Base-by-base conservation (phyloP, 352 stramenopile genomes). In the Phytophthora cryptogea region DNA sequence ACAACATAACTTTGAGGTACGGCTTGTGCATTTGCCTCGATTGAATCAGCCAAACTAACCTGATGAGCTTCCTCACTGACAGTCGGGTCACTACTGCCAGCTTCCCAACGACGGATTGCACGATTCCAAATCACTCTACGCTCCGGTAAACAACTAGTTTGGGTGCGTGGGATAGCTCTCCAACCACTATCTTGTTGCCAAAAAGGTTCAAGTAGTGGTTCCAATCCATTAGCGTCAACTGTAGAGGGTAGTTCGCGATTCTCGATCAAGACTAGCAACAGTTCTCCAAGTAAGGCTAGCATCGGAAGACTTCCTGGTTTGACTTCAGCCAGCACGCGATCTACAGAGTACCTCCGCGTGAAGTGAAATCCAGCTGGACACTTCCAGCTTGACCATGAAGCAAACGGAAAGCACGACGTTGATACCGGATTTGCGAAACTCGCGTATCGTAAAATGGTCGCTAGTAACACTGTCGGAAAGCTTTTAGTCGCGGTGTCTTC, bases 101-200 rank as follows among this genome's bases (percentile, higher is more conserved):
- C 65, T 59, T 80, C 58, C 48, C 78, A 89, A 7, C 83, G 60
- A 20, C 83, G 78, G 42, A 92, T 70, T 0, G 73, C 79, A 14
- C 78, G 83, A 50, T 92, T 92, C 83, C 80, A 92, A 35, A 88
- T 63, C 26, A 78, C 72, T 20, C 83, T 60, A 13, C 69, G 63
- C 16, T 80, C 51, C 1, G 71, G 76, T 5, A 76, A 16, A 50
- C 68, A 70, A 56, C 33, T 45, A 8, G 14, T 54, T 35, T 43
- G 54, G 14, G 66, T 62, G 10, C 65, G 55, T 9, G 69, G 57
- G 43, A 78, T 63, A 2, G 39, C 30, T 14, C 33, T 26, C 60
- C 60, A 77, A 6, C 39, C 59, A 20, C 43, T 71, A 3, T 54
- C 51, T 16, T 72, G 64, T 2, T 85, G 53, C 83, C 83, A 92